Evolutionary conservation across 108 stramenopile species (phyloP), one percentile per base, ranked within the genome.

Genomic region (Mediolabrus comicus): DNA sequence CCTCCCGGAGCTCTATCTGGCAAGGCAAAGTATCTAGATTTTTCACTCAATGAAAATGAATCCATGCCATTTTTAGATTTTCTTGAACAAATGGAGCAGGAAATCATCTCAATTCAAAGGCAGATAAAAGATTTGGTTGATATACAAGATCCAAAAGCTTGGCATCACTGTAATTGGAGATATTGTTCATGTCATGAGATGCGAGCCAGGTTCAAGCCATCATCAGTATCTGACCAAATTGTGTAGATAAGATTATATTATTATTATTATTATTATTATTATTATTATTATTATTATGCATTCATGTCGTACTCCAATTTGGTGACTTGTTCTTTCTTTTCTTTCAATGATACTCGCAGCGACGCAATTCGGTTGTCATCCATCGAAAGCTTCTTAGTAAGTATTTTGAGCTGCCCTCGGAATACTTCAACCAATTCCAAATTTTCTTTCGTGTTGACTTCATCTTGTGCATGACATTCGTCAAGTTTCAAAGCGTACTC

Each of bases 101-200:
- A 80, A 51, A 71, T 89, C 1, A 78, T 80, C 14, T 53, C 79
- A 52, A 79, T 88, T 4, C 85, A 79, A 71, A 67, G 49, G 16
- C 54, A 70, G 6, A 89, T 96, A 59, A 53, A 30, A n/a, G 56
- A 71, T 4, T 67, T 92, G 64, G 87, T 92, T 0, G 78, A 77
- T 9, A 60, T 58, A 14, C 86, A 92, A 52, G 86, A 92, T 72
- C 86, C 89, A 19, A 72, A 67, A 36, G 81, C 80, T 17, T 96
- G 88, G 67, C 53, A 73, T 10, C 87, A 88, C 33, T 96, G 95
- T 49, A 84, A 92, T 64, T 80, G 91, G 38, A 76, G 72, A 24
- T 96, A 90, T 87, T 96, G 95, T 65, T 84, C 69, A 51, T 96
- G 95, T 60, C 95, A 96, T 57, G 83, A 80, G 36, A 71, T 87